Evolutionary conservation across 768 basidiomycete species (phyloP), one percentile per base, ranked within the genome.

Genomic region (Termitomyces eurrhizus): DNA sequence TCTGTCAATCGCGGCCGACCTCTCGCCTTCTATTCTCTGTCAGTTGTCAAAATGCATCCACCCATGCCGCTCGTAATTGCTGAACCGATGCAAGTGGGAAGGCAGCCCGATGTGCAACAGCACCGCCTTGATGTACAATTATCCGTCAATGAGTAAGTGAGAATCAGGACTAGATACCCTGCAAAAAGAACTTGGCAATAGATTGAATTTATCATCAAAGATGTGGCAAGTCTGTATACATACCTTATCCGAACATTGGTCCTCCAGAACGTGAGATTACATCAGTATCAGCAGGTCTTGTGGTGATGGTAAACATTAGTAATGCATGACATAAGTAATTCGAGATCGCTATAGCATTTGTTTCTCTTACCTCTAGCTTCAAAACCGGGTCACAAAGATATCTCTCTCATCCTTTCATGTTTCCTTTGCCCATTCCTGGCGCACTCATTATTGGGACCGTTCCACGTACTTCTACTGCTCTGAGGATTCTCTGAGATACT

Each of bases 1-100:
- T 63, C 81, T 83, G 80, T 95, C 93, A 66, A 95, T 95, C 66
- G 79, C 77, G 70, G 88, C 86, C 18, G 87, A 89, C 71, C 79
- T 79, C 52, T 21, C 21, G 83, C 81, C 70, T 81, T 85, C 65
- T 81, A 84, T 33, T 77, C 80, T 57, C 78, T 79, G 73, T 88
- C 85, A 36, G 74, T 72, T 59, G 79, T 75, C 9, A 85, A 89
- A 42, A 86, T 75, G 70, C 88, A 88, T 71, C 85, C 87, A 60
- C 88, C 88, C 88, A 89, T 89, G 24, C 13, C 4, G n/a, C 32
- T 45, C 21, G 36, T 24, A 36, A 18, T n/a, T 2, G 9, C 29
- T 9, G 9, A 18, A 6, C 39, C 39, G 7, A 21, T 21, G 21
- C 21, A 21, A 21, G 21, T 21, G 21, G 21, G 21, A 21, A 21